These are phyloP conservation scores for Tephrocybe rancida DNA, from an alignment of 768 basidiomycete species.

Conservation along the genomic window DNA sequence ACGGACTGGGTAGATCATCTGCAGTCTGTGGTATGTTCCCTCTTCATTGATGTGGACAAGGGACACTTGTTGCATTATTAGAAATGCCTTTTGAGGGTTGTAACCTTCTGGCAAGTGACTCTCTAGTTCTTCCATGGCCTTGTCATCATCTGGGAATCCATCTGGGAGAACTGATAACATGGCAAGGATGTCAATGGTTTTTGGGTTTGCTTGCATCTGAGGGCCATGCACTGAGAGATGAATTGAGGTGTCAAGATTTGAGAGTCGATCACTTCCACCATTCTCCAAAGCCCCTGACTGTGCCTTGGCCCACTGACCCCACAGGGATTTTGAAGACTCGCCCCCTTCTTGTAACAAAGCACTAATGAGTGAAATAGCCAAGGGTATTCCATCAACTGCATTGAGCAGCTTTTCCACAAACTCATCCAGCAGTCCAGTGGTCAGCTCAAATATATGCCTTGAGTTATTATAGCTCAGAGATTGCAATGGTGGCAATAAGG, in stretches of 20 bases:
- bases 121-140: not conserved
- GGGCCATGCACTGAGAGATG: conserved; percentile 17
- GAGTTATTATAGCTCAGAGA: not conserved
- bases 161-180: conserved; percentile 23
- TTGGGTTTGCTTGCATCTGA: conserved; percentile 17
- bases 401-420: conserved; percentile 18
- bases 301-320: conserved; percentile 18
- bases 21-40: not conserved
- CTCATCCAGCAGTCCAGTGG: conserved; percentile 3
- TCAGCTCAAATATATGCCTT: not conserved
- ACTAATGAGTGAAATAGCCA: too few relatives aligned
- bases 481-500: not conserved
- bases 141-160: conserved; percentile 1
- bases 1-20: not conserved
- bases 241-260: conserved; percentile 24
- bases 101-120: not conserved
- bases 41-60: not conserved
- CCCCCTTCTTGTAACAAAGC: conserved; percentile 13
- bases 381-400: too few relatives aligned
- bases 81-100: not conserved
- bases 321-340: conserved; percentile 20
- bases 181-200: conserved; percentile 12
- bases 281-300: conserved; percentile 19
- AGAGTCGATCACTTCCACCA: conserved; percentile 19
- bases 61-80: not conserved